phyloP scores from a whole-genome alignment of 441 rosid genomes.

The Erodium trifolium region DNA sequence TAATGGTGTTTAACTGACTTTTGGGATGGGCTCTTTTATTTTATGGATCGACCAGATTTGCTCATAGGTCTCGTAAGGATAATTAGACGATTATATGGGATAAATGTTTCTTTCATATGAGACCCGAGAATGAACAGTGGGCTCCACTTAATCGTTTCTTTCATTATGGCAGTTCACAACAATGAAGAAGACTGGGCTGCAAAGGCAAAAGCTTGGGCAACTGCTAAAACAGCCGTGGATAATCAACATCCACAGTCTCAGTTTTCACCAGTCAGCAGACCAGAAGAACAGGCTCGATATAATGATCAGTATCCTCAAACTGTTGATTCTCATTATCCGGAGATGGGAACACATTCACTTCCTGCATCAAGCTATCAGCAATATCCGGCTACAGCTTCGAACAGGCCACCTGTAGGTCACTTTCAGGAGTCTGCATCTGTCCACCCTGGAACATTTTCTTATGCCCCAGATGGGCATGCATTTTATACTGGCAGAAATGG shows the following conservation, averaged over 20 bases:
- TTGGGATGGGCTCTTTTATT: background rate
- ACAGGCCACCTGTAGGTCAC: slow-evolving; percentile 38
- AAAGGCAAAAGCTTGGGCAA: slow-evolving; percentile 89
- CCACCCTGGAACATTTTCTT: slow-evolving; percentile 29
- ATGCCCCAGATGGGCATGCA: slow-evolving; percentile 38
- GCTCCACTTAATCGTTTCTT: background rate
- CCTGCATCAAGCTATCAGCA: slow-evolving; percentile 51
- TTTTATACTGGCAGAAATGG: slow-evolving; percentile 42
- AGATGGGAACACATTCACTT: slow-evolving; percentile 42
- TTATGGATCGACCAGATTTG: background rate
- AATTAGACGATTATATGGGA: background rate
- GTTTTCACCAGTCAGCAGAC: slow-evolving; percentile 33
- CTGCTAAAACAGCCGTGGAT: slow-evolving; percentile 46
- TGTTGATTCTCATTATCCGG: slow-evolving; percentile 48
- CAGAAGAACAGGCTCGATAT: slow-evolving; percentile 41
- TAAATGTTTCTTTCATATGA: background rate
- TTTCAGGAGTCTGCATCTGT: slow-evolving; percentile 36
- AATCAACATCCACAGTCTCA: slow-evolving; percentile 50
- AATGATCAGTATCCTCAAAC: slow-evolving; percentile 44
- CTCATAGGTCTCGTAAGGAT: too few species aligned
- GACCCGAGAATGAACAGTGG: background rate
- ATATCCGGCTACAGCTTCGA: slow-evolving; percentile 22
- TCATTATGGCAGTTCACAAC: slow-evolving; percentile 38
- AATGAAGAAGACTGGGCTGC: slow-evolving; percentile 87
- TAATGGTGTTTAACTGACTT: background rate